A percentile compares a stretch with the other conserved stretches of the same genome.
Evolutionary conservation across 352 stramenopile genomes (phyloP).

Genomic region (Pythium sukuiense): DNA sequence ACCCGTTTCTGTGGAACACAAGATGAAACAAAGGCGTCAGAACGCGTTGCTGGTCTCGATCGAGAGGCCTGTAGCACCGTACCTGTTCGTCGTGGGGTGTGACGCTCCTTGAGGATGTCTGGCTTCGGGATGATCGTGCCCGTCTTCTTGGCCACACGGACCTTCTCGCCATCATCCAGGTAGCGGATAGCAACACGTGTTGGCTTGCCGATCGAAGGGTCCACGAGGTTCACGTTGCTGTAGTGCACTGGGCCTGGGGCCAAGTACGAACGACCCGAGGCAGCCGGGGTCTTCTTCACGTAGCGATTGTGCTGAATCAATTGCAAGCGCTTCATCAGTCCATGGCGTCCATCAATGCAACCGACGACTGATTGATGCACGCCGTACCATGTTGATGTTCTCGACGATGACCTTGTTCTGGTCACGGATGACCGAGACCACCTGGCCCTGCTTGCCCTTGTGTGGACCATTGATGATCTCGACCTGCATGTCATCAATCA

Average conservation of each 20-base stretch:
- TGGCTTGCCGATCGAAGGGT: conserved; percentile 78
- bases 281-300: conserved; percentile 74
- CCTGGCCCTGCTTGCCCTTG: conserved; percentile 78
- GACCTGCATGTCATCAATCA: conserved; percentile 35
- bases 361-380: neutral
- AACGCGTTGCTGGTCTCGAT: neutral
- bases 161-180: conserved; percentile 93
- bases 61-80: neutral
- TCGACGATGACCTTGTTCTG: conserved; percentile 81
- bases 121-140: conserved; percentile 96
- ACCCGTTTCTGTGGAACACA: conserved; percentile 54
- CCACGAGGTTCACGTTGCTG: conserved; percentile 85
- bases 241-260: conserved; percentile 84
- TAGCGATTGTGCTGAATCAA: conserved; percentile 63
- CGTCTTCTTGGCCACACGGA: conserved; percentile 94
- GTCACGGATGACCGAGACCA: conserved; percentile 74
- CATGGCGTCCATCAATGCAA: neutral
- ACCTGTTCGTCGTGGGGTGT: conserved; percentile 83
- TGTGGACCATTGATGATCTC: conserved; percentile 81
- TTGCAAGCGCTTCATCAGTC: neutral
- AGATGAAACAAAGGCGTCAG: neutral
- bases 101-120: conserved; percentile 87
- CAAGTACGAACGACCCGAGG: conserved; percentile 73
- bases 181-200: conserved; percentile 81
- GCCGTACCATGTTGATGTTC: conserved; percentile 83